Conservation (phyloP, 805 yeast species). For the Yarrowia sp. region DNA sequence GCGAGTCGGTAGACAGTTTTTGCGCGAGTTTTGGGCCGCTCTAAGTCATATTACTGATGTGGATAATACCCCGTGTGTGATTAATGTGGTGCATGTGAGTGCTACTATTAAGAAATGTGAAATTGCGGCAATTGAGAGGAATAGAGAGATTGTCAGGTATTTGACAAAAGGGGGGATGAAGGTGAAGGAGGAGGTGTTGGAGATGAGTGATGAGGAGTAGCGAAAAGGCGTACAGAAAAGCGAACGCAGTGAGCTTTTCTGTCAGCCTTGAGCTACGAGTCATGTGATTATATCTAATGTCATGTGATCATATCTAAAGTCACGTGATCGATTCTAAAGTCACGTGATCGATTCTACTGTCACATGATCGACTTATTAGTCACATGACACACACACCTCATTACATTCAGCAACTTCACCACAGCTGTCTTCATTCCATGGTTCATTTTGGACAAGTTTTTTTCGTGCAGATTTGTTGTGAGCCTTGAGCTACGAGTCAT, state of each 20-base stretch:
- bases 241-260: neutral
- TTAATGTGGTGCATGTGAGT: slow-evolving; percentile 67
- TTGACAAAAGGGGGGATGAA: neutral
- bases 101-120: slow-evolving; percentile 89
- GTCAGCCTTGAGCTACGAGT: neutral
- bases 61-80: slow-evolving; percentile 49
- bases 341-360: no score
- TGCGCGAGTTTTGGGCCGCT: slow-evolving; percentile 63
- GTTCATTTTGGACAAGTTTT: no score
- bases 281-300: no score
- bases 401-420: no score
- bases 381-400: no score
- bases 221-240: neutral
- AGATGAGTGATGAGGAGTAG: slow-evolving; percentile 14
- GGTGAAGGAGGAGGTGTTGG: neutral
- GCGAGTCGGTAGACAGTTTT: slow-evolving; percentile 67
- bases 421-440: no score
- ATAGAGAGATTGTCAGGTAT: slow-evolving; percentile 11
- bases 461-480: no score
- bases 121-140: slow-evolving; percentile 51
- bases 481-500: no score
- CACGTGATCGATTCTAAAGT: no score
- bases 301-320: no score
- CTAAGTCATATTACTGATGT: slow-evolving; percentile 48
- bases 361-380: no score